A percentile compares a stretch with the other conserved stretches of the same genome.
Conservation (phyloP, 1,284 basidiomycete species). For the Ceratorhiza oryzae-sativae region DNA sequence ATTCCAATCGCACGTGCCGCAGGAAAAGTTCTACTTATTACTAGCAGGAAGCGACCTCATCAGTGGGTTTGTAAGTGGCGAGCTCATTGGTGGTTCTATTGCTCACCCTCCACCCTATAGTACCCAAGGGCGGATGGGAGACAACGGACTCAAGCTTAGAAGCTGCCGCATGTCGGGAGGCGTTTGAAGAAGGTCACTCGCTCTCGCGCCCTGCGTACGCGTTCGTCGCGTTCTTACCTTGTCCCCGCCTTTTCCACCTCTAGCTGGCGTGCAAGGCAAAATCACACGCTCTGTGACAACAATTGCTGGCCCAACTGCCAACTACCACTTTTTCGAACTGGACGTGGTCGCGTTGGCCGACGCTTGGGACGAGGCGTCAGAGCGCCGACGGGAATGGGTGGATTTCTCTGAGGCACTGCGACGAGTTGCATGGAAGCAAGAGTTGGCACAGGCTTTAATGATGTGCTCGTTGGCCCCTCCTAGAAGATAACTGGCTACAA, state of each 20-base stretch:
- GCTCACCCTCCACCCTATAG: constrained; percentile 52
- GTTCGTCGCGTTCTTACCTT: constrained; percentile 43
- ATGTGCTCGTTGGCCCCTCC: constrained; percentile 68
- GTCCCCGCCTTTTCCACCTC: constrained; percentile 25
- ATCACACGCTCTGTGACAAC: constrained; percentile 80
- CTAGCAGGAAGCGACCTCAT: constrained; percentile 78
- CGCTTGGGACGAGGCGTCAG: constrained; percentile 77
- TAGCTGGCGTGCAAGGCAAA: constrained; percentile 80
- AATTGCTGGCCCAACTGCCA: constrained; percentile 74
- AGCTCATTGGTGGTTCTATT: background rate
- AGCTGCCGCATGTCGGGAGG: constrained; percentile 84
- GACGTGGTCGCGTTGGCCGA: constrained; percentile 75
- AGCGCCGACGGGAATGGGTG: constrained; percentile 82
- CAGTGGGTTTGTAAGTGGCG: constrained; percentile 80
- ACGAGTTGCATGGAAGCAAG: constrained; percentile 78
- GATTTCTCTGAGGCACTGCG: constrained; percentile 77
- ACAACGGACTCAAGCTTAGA: constrained; percentile 76
- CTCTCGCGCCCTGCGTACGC: constrained; percentile 41
- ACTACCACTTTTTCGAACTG: constrained; percentile 86
- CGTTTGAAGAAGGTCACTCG: constrained; percentile 83
- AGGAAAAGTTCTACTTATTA: constrained; percentile 78
- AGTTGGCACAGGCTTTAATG: constrained; percentile 72
- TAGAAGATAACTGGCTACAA: background rate
- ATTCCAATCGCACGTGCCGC: constrained; percentile 76
- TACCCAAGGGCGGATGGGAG: constrained; percentile 88